Base-by-base conservation (phyloP, 345 rosid species). In the Noccaea bulbosa region DNA sequence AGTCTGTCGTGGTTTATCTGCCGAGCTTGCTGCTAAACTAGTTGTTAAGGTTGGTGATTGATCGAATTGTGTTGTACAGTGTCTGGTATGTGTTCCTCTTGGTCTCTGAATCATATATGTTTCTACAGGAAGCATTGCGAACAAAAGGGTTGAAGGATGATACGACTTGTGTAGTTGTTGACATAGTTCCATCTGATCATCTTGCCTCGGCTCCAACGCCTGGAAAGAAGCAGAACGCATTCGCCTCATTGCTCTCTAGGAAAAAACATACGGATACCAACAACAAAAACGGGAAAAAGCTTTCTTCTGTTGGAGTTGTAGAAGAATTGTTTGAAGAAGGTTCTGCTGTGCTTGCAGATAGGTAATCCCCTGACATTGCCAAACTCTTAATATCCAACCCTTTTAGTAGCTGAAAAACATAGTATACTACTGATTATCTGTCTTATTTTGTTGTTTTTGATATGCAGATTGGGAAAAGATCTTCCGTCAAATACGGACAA, bases 281-380 rank as follows among this genome's bases (percentile, higher is more conserved):
- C 35, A 82, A 71, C 77, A 91, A 86, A 74, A 72, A 83, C 17
- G 76, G 93, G 30, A 95, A 74, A 77, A 90, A 92, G 82, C 98
- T 95, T 51, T 88, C 98, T 51, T 81, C 97, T 58, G 92, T 92
- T 43, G 99, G 98, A 57, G 91, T 81, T 72, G 98, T 93, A 67
- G 97, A 92, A 80, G 99, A 95, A 76, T 83, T 95, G 81, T 95
- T 95, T 72, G 99, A 95, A 88, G 99, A 95, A 84, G 99, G 99
- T 75, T 90, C 98, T 57, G 99, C 99, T 45, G 72, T 90, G 82
- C 98, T 95, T 60, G 93, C 88, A 1, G 98, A 95, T 79, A 90
- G 99, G 99, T 95, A 67, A 39, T 32, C 43, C 1, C 38, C 20
- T 54, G 30, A 49, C 53, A 16, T 17, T 38, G 6, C 35, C 16